Percentiles rank a stretch among this genome's conserved stretches.
phyloP scores from a whole-genome alignment of 2,329 filamentous ascomycete species.

The Ceratocystiopsis minuta region DNA sequence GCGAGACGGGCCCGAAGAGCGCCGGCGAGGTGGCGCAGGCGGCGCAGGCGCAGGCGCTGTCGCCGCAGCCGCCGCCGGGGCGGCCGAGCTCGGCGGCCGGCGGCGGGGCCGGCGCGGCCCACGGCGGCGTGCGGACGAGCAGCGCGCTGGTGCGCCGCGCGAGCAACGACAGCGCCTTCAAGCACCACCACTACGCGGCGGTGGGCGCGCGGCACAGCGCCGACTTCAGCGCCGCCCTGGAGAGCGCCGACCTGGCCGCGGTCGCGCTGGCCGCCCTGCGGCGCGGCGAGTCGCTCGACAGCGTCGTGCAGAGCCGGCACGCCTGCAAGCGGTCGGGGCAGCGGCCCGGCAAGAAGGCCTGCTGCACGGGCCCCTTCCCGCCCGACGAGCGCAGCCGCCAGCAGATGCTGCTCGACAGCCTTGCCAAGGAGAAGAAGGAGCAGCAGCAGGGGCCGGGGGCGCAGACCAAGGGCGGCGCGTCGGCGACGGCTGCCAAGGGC shows the following conservation, averaged over 20 bases:
- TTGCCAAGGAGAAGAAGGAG: not conserved
- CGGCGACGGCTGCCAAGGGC: not conserved
- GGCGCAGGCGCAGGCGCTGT: no score
- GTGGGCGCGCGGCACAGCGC: slow-evolving; percentile 16
- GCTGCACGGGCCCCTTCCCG: not conserved
- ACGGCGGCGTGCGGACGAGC: slow-evolving; percentile 8
- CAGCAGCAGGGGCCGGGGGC: not conserved
- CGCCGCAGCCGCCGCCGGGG: no score
- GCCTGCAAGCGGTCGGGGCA: not conserved
- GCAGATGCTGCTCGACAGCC: not conserved
- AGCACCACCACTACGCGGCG: slow-evolving; percentile 10
- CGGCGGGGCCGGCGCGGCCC: not conserved
- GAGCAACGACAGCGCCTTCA: slow-evolving; percentile 2
- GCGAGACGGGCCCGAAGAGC: slow-evolving; percentile 11
- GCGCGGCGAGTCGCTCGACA: slow-evolving; percentile 23
- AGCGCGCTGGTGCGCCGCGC: not conserved
- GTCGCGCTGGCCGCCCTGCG: slow-evolving; percentile 26
- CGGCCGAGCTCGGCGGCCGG: not conserved
- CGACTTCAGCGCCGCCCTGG: slow-evolving; percentile 26
- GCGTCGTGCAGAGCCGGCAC: slow-evolving; percentile 13
- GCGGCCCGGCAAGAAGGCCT: slow-evolving; percentile 2
- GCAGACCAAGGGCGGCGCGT: not conserved
- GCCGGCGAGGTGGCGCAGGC: not conserved
- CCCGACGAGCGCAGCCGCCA: not conserved
- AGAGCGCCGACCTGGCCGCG: slow-evolving; percentile 29